Conservation (phyloP, 805 yeast genomes). For the Ogataea saltuana region DNA sequence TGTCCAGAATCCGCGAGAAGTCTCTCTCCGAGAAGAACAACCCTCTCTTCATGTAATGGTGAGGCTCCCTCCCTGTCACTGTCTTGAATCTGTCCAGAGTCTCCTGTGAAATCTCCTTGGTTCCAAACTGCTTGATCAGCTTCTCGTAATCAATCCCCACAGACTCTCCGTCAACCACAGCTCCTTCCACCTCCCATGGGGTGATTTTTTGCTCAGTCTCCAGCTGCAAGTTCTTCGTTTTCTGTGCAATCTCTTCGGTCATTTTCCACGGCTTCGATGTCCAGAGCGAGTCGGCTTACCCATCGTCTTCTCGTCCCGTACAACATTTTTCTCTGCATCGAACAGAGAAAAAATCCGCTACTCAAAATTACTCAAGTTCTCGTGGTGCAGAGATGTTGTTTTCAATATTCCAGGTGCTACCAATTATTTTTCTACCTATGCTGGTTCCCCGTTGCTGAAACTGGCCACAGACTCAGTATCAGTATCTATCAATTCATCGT, state of each 20-base stretch:
- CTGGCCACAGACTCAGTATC: constrained; percentile 36
- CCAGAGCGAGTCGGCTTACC: too few relatives aligned
- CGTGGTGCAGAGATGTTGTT: constrained; percentile 2
- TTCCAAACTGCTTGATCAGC: constrained; percentile 84
- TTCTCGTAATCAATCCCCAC: constrained; percentile 91
- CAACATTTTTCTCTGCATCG: background rate
- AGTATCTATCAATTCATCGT: constrained; percentile 36
- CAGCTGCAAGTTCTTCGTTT: constrained; percentile 26
- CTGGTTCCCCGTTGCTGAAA: constrained; percentile 13
- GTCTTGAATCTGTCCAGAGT: constrained; percentile 71
- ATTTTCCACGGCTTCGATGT: constrained; percentile 5
- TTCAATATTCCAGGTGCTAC: too few relatives aligned
- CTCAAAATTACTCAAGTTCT: background rate
- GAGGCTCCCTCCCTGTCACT: constrained; percentile 91
- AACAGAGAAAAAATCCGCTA: background rate
- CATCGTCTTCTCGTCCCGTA: too few relatives aligned
- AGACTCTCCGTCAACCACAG: constrained; percentile 91
- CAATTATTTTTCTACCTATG: background rate
- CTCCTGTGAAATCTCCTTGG: constrained; percentile 67
- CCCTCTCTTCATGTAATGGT: constrained; percentile 86
- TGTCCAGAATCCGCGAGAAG: constrained; percentile 71
- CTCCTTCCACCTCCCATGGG: constrained; percentile 99
- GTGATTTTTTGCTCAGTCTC: constrained; percentile 63
- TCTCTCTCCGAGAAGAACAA: constrained; percentile 92
- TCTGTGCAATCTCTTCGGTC: constrained; percentile 24